Base-by-base conservation (phyloP, 768 basidiomycete species). In the Kwoniella newhampshirensis region DNA sequence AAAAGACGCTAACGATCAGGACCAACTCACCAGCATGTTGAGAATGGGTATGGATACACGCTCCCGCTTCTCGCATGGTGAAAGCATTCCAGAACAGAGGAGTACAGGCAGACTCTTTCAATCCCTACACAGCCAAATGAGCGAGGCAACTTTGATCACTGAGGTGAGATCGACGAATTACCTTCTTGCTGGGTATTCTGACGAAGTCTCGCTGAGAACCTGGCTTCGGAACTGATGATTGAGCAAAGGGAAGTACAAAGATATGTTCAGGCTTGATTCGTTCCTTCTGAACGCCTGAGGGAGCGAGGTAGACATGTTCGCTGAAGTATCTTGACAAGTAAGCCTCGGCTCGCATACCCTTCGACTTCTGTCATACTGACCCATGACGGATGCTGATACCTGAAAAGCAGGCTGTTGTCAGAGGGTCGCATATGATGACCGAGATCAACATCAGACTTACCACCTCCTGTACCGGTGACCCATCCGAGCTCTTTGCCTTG, bases 41-140 rank as follows among this genome's bases (percentile, higher is more conserved):
- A 0, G 87, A 89, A 71, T 92, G 91, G 0, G 90, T 92, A 71
- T 92, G 91, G 60, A 93, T 90, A 67, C 89, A 92, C 41, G 88
- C 88, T 1, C 87, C 87, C 1, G 90, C 89, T 57, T 82, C 79
- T 20, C 88, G 81, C 62, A 88, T 77, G 28, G 86, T 86, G 70
- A 91, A 93, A 2, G 90, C 88, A 69, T 90, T 91, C 88, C 88
- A 92, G 79, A 93, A 93, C 15, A 91, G 79, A 12, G 91, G 91
- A 0, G 90, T 91, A 74, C 91, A 92, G 0, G 87, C 87, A 0
- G 87, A 88, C 68, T 92, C 89, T 67, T 88, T 91, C 58, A 92
- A 80, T 0, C 78, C 78, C 71, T 71, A 21, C 1, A 18, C 23
- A 23, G 21, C 15, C 9, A 20, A 21, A 18, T 27, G 26, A 45